phyloP scores from a whole-genome alignment of 176 grass and related monocot species.

The Aegilops umbellulata region DNA sequence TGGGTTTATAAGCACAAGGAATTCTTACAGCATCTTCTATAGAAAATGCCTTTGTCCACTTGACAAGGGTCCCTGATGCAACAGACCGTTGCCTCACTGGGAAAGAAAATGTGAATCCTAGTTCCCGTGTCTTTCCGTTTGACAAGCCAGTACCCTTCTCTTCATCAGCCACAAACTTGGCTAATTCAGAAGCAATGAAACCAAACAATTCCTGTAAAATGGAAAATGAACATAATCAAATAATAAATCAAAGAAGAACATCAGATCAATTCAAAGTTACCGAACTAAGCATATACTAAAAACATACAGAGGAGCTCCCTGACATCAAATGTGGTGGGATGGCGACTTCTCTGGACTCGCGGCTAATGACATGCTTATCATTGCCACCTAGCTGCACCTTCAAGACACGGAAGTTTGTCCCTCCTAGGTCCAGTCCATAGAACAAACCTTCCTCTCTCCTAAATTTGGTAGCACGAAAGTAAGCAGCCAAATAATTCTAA shows the following conservation, averaged over 20 bases:
- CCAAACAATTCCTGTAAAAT: slow-evolving; percentile 67
- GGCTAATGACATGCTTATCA: slow-evolving; percentile 37
- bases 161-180: slow-evolving; percentile 61
- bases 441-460: slow-evolving; percentile 74
- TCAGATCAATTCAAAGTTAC: background rate
- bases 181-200: slow-evolving; percentile 76
- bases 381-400: slow-evolving; percentile 60
- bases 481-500: background rate
- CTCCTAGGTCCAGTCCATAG: slow-evolving; percentile 86
- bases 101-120: slow-evolving; percentile 97
- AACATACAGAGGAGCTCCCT: slow-evolving; percentile 61
- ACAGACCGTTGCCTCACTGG: slow-evolving; percentile 76
- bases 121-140: slow-evolving; percentile 48
- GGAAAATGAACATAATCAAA: background rate
- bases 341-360: slow-evolving; percentile 49
- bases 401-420: slow-evolving; percentile 82
- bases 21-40: slow-evolving; percentile 72
- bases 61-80: slow-evolving; percentile 70
- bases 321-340: slow-evolving; percentile 67
- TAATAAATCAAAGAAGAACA: background rate
- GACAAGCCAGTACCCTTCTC: slow-evolving; percentile 22
- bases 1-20: background rate
- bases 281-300: background rate
- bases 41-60: slow-evolving; percentile 92
- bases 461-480: background rate